Conservation (phyloP, 495 filamentous ascomycete species). For the Chaetomium cochliodes region DNA sequence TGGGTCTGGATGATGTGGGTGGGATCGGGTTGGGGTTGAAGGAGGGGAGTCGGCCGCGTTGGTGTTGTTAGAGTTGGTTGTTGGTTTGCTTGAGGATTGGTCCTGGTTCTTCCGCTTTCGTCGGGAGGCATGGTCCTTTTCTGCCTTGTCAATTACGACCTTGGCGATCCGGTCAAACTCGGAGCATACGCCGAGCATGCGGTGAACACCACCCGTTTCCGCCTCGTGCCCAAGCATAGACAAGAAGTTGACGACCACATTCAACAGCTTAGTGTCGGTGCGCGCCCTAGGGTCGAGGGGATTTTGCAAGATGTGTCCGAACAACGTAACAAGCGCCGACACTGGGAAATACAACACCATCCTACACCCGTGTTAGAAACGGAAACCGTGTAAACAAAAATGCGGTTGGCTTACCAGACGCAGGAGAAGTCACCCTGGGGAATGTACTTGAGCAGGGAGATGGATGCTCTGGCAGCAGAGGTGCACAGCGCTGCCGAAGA, state of each 20-base stretch:
- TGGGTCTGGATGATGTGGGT: slow-evolving; percentile 36
- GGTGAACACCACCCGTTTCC: slow-evolving; percentile 80
- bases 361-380: slow-evolving; percentile 52
- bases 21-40: slow-evolving; percentile 37
- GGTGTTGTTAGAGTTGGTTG: slow-evolving; percentile 6
- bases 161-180: slow-evolving; percentile 95
- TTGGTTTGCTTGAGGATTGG: slow-evolving; percentile 10
- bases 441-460: slow-evolving; percentile 91
- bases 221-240: slow-evolving; percentile 67
- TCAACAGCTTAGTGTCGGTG: slow-evolving; percentile 88
- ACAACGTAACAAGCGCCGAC: slow-evolving; percentile 90
- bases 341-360: slow-evolving; percentile 96
- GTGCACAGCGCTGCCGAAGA: slow-evolving; percentile 92
- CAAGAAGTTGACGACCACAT: slow-evolving; percentile 85
- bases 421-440: slow-evolving; percentile 92
- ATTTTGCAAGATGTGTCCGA: slow-evolving; percentile 96
- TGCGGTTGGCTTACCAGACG: slow-evolving; percentile 71
- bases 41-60: slow-evolving; percentile 31
- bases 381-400: not conserved
- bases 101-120: slow-evolving; percentile 73
- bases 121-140: slow-evolving; percentile 71
- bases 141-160: slow-evolving; percentile 85
- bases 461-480: slow-evolving; percentile 85
- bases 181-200: slow-evolving; percentile 88
- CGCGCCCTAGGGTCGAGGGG: slow-evolving; percentile 85